These are phyloP conservation scores for Kandelia obovata DNA, from an alignment of 345 rosid genomes.

Conservation along the genomic window DNA sequence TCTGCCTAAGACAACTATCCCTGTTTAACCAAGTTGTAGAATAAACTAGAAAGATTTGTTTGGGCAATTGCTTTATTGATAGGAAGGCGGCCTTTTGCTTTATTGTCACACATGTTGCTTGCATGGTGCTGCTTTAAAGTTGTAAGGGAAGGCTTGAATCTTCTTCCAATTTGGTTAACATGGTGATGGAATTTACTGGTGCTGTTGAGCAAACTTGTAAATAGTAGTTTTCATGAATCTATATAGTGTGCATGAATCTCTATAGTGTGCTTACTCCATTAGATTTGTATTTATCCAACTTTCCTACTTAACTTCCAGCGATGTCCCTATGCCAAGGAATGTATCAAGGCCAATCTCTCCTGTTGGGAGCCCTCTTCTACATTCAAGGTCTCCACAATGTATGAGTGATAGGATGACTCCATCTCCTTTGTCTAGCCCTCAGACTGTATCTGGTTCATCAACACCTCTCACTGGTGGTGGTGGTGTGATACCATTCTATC, in stretches of 20 bases:
- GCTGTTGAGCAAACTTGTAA: too few relatives aligned
- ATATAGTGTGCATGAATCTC: neutral
- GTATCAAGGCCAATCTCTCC: constrained; percentile 25
- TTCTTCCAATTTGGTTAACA: too few relatives aligned
- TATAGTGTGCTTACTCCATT: neutral
- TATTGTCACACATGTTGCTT: too few relatives aligned
- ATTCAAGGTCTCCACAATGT: constrained; percentile 28
- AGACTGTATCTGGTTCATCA: constrained; percentile 27
- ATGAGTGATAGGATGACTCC: constrained; percentile 24
- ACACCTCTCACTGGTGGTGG: constrained; percentile 30
- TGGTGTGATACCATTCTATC: constrained; percentile 50
- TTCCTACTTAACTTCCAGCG: constrained; percentile 13
- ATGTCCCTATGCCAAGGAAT: constrained; percentile 16
- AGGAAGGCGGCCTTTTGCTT: too few relatives aligned
- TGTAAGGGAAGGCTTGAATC: too few relatives aligned
- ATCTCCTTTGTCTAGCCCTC: constrained; percentile 30
- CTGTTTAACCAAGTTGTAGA: too few relatives aligned
- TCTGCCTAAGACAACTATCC: too few relatives aligned
- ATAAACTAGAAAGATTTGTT: too few relatives aligned
- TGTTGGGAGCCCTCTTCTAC: constrained; percentile 25
- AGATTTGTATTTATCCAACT: neutral
- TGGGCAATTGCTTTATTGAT: too few relatives aligned
- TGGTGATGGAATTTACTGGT: too few relatives aligned
- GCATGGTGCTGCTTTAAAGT: too few relatives aligned
- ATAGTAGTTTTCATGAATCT: neutral